Evolutionary conservation across 202 grass and related monocot genomes (phyloP), one percentile per base, ranked within the genome.

Genomic region (Saccharum hybrid): DNA sequence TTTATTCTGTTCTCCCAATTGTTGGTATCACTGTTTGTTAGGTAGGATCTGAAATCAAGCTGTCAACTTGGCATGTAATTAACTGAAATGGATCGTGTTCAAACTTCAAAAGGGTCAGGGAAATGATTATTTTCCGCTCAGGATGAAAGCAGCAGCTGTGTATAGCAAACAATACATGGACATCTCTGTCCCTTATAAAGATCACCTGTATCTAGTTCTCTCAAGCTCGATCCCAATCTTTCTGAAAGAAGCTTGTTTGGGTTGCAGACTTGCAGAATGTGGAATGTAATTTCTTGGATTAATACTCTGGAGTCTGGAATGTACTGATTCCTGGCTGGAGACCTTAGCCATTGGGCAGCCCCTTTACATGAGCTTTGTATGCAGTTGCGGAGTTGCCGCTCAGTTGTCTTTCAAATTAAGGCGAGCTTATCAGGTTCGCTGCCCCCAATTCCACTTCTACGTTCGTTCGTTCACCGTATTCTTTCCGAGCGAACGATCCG

Each of bases 1-100:
- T 99, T 99, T 82, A 89, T 99, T 80, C 88, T 99, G 7, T 92
- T 99, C 78, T 99, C 93, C 63, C 91, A 94, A 79, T 83, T 99
- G 78, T 75, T 99, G 68, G 86, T 86, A 9, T 94, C 96, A 5
- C 66, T 99, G 79, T 99, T 93, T 74, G 89, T 99, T 30, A 91
- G 86, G 26, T 99, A 99, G 89, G 46, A 68, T 63, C 71, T 72
- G 43, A 31, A 64, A 77, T 61, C 68, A 80, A 75, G 41, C 7
- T 85, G 71, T 82, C 74, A 46, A 21, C 68, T 23, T 88, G 78
- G 60, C 80, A 64, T 91, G 89, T 97, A 92, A 90, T 90, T 94
- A 92, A 75, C 81, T 76, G 73, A 75, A 81, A 78, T 52, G 74
- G 75, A 60, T 41, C 75, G 63, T 45, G 31, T 56, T 68, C 23